Conservation (phyloP, 139 green algal genomes). For the Chlorella sp. region DNA sequence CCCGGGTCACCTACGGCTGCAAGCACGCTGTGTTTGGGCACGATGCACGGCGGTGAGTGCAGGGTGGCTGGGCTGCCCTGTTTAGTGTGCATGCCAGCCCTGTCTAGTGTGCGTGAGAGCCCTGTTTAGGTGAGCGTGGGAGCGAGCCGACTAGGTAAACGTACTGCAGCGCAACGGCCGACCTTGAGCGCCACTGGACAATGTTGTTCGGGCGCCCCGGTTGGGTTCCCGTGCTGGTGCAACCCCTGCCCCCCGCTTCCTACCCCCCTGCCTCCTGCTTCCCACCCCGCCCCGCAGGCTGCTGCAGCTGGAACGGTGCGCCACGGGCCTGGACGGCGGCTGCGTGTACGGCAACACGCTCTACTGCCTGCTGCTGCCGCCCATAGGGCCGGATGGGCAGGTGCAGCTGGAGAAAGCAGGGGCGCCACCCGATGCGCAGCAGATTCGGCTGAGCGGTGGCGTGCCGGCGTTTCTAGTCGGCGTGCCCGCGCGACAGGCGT, state of each 20-base stretch:
- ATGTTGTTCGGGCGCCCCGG: too few relatives aligned
- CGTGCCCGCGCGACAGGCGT: neutral
- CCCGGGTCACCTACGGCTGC: too few relatives aligned
- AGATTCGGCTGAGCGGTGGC: neutral
- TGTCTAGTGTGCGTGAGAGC: too few relatives aligned
- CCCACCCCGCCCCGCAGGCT: conserved; percentile 8
- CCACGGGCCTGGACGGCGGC: conserved; percentile 81
- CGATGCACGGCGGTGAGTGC: conserved; percentile 51
- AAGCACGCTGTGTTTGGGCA: conserved; percentile 62
- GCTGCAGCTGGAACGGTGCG: conserved; percentile 56
- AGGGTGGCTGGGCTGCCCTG: neutral
- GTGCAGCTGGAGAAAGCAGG: neutral
- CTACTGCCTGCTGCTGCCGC: conserved; percentile 63
- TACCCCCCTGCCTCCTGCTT: neutral
- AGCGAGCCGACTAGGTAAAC: too few relatives aligned
- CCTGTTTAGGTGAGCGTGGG: too few relatives aligned
- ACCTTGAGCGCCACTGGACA: too few relatives aligned
- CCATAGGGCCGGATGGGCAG: neutral
- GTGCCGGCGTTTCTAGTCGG: conserved; percentile 14
- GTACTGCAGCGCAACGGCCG: too few relatives aligned
- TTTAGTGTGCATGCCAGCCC: neutral
- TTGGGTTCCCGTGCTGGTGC: too few relatives aligned
- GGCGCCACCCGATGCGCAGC: neutral
- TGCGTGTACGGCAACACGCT: conserved; percentile 77
- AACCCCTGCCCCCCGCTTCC: neutral